Percentiles rank a stretch among this genome's conserved stretches.
These are phyloP conservation scores for Claviceps africana DNA, from an alignment of 2,329 filamentous ascomycete species.

Conservation along the genomic window DNA sequence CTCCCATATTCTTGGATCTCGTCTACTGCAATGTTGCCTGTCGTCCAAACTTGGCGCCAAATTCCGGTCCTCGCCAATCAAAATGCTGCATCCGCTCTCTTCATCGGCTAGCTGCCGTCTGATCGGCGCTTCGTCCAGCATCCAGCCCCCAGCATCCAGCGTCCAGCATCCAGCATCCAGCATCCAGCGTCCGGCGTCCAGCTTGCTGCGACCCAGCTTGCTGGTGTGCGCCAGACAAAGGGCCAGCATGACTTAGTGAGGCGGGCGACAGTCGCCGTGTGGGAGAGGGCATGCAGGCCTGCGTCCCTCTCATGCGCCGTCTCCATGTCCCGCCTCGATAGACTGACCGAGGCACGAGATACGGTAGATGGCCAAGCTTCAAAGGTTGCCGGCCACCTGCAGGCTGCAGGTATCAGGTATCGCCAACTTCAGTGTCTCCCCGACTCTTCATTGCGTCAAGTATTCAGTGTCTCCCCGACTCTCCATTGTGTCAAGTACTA, in stretches of 20 bases:
- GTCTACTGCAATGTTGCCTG: too few species aligned
- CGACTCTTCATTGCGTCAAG: too few species aligned
- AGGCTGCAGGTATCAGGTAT: too few species aligned
- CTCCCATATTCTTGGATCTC: not conserved
- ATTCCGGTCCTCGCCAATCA: conserved; percentile 2
- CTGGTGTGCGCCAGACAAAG: conserved; percentile 1
- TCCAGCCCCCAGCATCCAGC: not conserved
- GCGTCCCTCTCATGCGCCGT: not conserved
- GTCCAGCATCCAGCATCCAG: too few species aligned
- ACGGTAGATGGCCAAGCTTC: not conserved
- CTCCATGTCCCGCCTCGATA: not conserved
- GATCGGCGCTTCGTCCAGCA: not conserved
- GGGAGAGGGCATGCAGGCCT: not conserved
- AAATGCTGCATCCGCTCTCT: not conserved
- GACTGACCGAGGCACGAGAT: conserved; percentile 1
- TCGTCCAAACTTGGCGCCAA: conserved; percentile 4
- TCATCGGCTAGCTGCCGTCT: conserved; percentile 3
- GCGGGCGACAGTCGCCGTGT: not conserved
- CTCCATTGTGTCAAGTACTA: too few species aligned
- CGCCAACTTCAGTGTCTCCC: too few species aligned
- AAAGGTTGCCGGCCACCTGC: too few species aligned
- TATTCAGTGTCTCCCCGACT: too few species aligned
- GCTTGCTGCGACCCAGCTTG: not conserved
- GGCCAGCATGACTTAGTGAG: conserved; percentile 2
- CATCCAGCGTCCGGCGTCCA: not conserved